Percentiles rank a stretch among this genome's conserved stretches.
Conservation (phyloP, 768 basidiomycete species). For the Plicaturopsis crispa region DNA sequence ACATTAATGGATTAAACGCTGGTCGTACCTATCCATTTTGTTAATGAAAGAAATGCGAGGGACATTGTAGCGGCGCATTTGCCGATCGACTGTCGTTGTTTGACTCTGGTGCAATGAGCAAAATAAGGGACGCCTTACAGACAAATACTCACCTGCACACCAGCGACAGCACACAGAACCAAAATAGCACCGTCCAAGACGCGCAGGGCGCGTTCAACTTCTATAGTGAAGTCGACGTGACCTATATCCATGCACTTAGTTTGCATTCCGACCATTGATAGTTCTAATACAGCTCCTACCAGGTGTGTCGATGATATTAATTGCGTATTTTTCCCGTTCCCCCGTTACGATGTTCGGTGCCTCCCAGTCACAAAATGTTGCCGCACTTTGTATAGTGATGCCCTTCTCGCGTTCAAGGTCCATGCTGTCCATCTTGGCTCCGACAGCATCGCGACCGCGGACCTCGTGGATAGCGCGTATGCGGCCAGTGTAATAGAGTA, state of each 20-base stretch:
- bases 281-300: constrained; percentile 36
- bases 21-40: constrained; percentile 88
- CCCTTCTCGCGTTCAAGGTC: constrained; percentile 98
- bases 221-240: constrained; percentile 99
- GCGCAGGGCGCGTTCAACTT: constrained; percentile 93
- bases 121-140: neutral
- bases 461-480: constrained; percentile 97
- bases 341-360: constrained; percentile 52
- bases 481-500: constrained; percentile 93
- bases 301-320: constrained; percentile 99
- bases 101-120: constrained; percentile 55
- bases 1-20: neutral
- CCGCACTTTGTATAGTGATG: constrained; percentile 98
- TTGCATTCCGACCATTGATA: neutral
- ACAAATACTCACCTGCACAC: constrained; percentile 67
- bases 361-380: constrained; percentile 97
- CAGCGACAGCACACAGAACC: constrained; percentile 94
- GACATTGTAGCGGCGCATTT: constrained; percentile 96
- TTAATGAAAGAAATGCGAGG: constrained; percentile 96
- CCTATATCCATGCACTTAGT: constrained; percentile 35
- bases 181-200: constrained; percentile 95
- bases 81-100: constrained; percentile 97
- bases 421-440: constrained; percentile 99
- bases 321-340: constrained; percentile 75
- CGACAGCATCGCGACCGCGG: constrained; percentile 89